phyloP scores from a whole-genome alignment of 2,329 filamentous ascomycete species.

The Cladosporium sp. region DNA sequence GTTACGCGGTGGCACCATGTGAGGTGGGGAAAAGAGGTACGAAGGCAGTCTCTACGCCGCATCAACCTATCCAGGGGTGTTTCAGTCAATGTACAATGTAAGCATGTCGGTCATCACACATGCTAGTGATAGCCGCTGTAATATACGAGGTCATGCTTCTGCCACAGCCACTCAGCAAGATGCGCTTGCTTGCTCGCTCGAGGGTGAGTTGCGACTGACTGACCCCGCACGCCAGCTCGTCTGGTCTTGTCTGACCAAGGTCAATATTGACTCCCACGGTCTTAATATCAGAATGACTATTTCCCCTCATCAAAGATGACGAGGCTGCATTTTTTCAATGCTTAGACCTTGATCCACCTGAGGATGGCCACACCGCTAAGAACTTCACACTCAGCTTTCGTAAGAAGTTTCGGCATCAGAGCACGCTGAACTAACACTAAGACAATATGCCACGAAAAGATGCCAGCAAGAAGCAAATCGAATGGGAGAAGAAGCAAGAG shows the following conservation, averaged over 20 bases:
- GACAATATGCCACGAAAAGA: conserved; percentile 20
- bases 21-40: not conserved
- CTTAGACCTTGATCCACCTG: not conserved
- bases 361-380: conserved; percentile 11
- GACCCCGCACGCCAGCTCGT: conserved; percentile 2
- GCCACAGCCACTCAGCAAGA: not conserved
- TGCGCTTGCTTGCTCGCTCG: not conserved
- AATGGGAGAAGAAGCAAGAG: conserved; percentile 19
- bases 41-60: not conserved
- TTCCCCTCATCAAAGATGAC: not conserved
- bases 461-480: conserved; percentile 23
- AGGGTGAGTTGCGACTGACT: not conserved
- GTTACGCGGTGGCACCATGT: not conserved
- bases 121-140: not conserved
- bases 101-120: not conserved
- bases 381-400: conserved; percentile 1
- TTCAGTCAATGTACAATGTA: not conserved
- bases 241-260: not conserved
- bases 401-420: conserved; percentile 13
- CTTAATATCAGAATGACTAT: not conserved
- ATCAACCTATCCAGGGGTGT: not conserved
- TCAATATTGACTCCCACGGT: not conserved
- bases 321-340: not conserved
- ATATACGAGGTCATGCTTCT: not conserved
- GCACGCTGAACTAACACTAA: not conserved